Percentiles rank a stretch among this genome's conserved stretches.
These are phyloP conservation scores for Diutina scorzettiae DNA, from an alignment of 1,139 yeast species.

Conservation along the genomic window DNA sequence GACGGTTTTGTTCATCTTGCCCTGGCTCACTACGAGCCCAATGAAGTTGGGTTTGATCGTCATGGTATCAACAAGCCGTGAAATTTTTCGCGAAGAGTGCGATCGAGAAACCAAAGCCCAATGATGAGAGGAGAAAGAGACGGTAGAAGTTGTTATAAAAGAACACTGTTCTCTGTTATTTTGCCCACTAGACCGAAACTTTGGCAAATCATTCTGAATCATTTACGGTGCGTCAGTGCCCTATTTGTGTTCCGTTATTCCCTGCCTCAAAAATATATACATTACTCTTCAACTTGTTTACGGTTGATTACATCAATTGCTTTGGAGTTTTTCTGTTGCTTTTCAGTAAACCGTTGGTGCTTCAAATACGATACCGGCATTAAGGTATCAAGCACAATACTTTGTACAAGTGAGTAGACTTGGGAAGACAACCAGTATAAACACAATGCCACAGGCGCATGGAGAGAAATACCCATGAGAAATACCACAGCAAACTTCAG, in stretches of 20 bases:
- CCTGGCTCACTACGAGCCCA: slow-evolving; percentile 91
- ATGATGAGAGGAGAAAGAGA: no score
- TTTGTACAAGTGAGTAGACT: slow-evolving; percentile 61
- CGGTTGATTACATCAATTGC: neutral
- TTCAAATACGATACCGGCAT: slow-evolving; percentile 35
- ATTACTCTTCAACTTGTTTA: no score
- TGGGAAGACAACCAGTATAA: slow-evolving; percentile 86
- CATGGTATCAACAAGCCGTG: neutral
- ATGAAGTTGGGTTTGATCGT: slow-evolving; percentile 79
- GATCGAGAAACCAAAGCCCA: no score
- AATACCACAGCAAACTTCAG: slow-evolving; percentile 68
- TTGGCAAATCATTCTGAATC: no score
- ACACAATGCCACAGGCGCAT: slow-evolving; percentile 74
- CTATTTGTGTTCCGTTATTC: no score
- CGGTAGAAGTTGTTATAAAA: no score
- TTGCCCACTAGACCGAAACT: no score
- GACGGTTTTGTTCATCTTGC: slow-evolving; percentile 91
- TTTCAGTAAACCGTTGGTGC: neutral
- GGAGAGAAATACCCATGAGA: slow-evolving; percentile 73
- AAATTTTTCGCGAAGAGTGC: no score
- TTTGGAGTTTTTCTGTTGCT: neutral
- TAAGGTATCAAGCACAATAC: slow-evolving; percentile 53
- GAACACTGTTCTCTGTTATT: no score
- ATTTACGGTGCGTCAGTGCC: no score
- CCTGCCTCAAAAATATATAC: no score